Percentiles rank a stretch among this genome's conserved stretches.
These are phyloP conservation scores for Hanseniaspora thailandica DNA, from an alignment of 805 yeast species.

Conservation along the genomic window DNA sequence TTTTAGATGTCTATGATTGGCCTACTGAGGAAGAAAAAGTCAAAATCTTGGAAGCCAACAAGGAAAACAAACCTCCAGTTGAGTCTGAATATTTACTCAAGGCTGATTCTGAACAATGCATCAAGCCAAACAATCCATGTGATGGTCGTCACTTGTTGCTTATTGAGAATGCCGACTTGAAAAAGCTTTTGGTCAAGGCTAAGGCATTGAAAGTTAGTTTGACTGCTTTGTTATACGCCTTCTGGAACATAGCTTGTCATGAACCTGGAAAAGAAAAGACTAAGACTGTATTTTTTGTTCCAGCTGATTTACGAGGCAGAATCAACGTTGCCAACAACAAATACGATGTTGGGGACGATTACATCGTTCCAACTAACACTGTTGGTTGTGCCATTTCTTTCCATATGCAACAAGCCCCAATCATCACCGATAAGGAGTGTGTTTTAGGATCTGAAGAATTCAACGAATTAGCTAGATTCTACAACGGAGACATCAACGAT, in stretches of 20 bases:
- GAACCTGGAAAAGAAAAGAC: background rate
- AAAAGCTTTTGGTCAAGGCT: background rate
- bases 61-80: background rate
- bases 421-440: background rate
- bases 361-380: background rate
- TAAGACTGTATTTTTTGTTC: background rate
- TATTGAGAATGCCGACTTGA: background rate
- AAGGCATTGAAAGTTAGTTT: background rate
- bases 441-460: background rate
- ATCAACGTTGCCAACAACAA: background rate
- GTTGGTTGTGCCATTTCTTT: slow-evolving; percentile 4
- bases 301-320: slow-evolving; percentile 11
- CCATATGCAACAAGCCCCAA: background rate
- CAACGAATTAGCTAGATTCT: background rate
- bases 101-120: background rate
- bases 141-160: background rate
- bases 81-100: background rate
- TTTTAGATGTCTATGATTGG: background rate
- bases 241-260: background rate
- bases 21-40: background rate
- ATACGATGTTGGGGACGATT: background rate
- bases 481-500: background rate
- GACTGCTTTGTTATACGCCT: background rate
- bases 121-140: background rate
- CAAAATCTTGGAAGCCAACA: background rate